These are phyloP conservation scores for Penicillium paneum DNA, from an alignment of 2,329 filamentous ascomycete genomes.

Conservation along the genomic window DNA sequence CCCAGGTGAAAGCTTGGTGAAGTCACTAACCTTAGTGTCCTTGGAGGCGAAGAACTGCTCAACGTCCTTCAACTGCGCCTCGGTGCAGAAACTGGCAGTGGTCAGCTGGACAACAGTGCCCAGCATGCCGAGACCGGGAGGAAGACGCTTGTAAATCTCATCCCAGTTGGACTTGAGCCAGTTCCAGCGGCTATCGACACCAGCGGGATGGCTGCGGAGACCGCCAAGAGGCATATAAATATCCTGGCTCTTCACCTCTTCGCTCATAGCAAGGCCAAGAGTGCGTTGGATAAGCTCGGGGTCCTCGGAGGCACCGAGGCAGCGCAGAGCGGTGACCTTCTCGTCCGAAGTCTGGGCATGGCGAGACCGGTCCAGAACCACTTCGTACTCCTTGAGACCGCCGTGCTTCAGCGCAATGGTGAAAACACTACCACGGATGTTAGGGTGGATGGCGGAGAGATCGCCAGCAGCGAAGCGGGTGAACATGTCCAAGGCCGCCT, in stretches of 20 bases:
- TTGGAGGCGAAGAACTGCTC: slow-evolving; percentile 76
- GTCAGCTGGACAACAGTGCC: slow-evolving; percentile 79
- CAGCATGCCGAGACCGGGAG: slow-evolving; percentile 82
- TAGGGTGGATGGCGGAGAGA: slow-evolving; percentile 79
- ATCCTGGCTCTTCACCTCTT: slow-evolving; percentile 89
- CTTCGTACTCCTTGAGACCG: slow-evolving; percentile 80
- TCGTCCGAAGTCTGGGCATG: slow-evolving; percentile 76
- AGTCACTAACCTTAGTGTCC: slow-evolving; percentile 64
- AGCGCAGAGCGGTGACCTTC: slow-evolving; percentile 84
- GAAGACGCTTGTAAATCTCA: slow-evolving; percentile 73
- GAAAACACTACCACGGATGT: slow-evolving; percentile 83
- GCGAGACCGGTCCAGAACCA: slow-evolving; percentile 71
- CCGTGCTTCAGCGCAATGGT: slow-evolving; percentile 79
- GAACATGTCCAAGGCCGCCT: slow-evolving; percentile 87
- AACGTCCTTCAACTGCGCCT: slow-evolving; percentile 71
- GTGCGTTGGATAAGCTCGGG: slow-evolving; percentile 79
- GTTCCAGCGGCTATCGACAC: slow-evolving; percentile 73
- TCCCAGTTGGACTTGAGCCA: slow-evolving; percentile 91
- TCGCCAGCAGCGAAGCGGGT: slow-evolving; percentile 78
- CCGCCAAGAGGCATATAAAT: slow-evolving; percentile 84
- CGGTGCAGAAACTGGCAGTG: slow-evolving; percentile 74
- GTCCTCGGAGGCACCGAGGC: slow-evolving; percentile 72
- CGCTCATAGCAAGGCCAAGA: slow-evolving; percentile 68
- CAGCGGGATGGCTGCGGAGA: slow-evolving; percentile 71
- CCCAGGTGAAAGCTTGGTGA: not conserved